These are phyloP conservation scores for Aspergillus sp. DNA, from an alignment of 2,329 filamentous ascomycete species.

Conservation along the genomic window DNA sequence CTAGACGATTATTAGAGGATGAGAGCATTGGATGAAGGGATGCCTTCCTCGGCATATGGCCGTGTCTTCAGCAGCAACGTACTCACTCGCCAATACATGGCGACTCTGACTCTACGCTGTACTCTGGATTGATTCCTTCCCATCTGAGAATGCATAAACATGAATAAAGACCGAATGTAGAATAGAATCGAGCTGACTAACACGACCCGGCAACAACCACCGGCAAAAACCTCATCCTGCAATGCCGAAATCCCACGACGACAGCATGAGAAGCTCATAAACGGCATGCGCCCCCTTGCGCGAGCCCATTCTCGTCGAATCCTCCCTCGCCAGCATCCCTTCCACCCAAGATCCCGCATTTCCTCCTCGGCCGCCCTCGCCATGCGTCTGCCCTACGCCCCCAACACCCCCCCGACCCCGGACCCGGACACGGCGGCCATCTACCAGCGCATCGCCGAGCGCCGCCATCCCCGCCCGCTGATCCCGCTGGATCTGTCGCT, in stretches of 20 bases:
- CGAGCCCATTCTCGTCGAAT: neutral
- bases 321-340: neutral
- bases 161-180: too few relatives aligned
- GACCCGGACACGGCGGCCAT: constrained; percentile 45
- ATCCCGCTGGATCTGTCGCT: constrained; percentile 74
- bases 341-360: neutral
- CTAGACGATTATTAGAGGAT: neutral
- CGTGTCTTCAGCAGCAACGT: too few relatives aligned
- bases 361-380: neutral
- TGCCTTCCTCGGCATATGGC: too few relatives aligned
- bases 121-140: too few relatives aligned
- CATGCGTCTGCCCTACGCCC: constrained; percentile 40
- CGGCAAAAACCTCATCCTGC: neutral
- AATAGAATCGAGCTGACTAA: neutral
- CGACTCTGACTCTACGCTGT: too few relatives aligned
- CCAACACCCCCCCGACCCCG: constrained; percentile 20
- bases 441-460: constrained; percentile 62
- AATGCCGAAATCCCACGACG: neutral
- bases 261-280: neutral
- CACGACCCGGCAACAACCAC: neutral
- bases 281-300: neutral
- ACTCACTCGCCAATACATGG: too few relatives aligned
- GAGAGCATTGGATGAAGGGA: too few relatives aligned
- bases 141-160: too few relatives aligned
- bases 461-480: constrained; percentile 67